Conservation (phyloP, 2,329 filamentous ascomycete species). For the Chaetoscypha palmicola region DNA sequence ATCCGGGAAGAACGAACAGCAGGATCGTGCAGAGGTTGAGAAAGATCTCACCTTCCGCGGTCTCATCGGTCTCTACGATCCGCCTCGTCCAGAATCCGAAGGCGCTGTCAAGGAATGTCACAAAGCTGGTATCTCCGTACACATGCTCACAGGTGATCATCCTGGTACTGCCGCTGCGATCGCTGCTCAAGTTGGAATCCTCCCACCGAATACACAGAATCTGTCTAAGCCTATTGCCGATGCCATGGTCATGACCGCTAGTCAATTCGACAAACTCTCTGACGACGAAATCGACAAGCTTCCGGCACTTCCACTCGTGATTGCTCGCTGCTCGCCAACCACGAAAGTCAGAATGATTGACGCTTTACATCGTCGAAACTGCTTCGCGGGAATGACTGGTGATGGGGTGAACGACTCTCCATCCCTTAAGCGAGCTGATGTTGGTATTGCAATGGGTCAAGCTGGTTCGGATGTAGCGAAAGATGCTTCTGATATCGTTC, state of each 20-base stretch:
- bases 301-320: constrained; percentile 43
- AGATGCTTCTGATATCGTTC: constrained; percentile 45
- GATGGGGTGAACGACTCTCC: constrained; percentile 52
- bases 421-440: constrained; percentile 47
- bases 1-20: constrained; percentile 19
- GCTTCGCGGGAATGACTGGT: constrained; percentile 49
- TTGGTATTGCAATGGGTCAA: constrained; percentile 53
- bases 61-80: constrained; percentile 65
- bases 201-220: constrained; percentile 33
- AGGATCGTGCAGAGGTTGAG: constrained; percentile 49
- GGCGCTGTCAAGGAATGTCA: constrained; percentile 53
- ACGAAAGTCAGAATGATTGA: constrained; percentile 50
- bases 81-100: constrained; percentile 60
- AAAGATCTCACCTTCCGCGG: constrained; percentile 56
- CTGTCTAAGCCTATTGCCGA: constrained; percentile 35
- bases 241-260: constrained; percentile 46
- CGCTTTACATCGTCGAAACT: constrained; percentile 41
- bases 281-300: constrained; percentile 44
- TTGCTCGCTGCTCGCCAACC: constrained; percentile 45
- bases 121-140: constrained; percentile 55
- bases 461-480: constrained; percentile 58
- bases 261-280: constrained; percentile 38
- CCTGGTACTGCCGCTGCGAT: constrained; percentile 61
- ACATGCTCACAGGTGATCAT: constrained; percentile 66
- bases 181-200: constrained; percentile 57